phyloP scores from a whole-genome alignment of 2,329 filamentous ascomycete species.

The Exophiala phaeomuriformis region DNA sequence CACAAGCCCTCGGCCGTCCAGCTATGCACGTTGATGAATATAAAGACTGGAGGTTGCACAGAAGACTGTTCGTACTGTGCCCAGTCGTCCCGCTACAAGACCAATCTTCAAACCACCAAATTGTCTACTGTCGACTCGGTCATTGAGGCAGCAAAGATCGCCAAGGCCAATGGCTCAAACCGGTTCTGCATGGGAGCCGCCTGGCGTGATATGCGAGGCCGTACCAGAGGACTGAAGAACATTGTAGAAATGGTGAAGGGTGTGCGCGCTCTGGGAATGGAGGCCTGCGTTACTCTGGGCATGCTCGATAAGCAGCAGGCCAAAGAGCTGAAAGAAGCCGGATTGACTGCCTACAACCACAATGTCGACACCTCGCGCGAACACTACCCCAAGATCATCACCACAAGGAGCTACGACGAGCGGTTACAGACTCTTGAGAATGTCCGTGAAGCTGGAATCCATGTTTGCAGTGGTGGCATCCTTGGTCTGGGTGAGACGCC shows the following conservation, averaged over 20 bases:
- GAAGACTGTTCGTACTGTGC: slow-evolving; percentile 93
- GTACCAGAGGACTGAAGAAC: slow-evolving; percentile 74
- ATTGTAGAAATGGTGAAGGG: slow-evolving; percentile 80
- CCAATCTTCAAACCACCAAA: slow-evolving; percentile 71
- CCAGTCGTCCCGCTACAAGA: slow-evolving; percentile 72
- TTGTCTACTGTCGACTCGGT: slow-evolving; percentile 69
- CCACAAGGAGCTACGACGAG: slow-evolving; percentile 80
- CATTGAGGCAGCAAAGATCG: slow-evolving; percentile 66
- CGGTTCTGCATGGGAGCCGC: slow-evolving; percentile 94
- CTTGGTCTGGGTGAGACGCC: slow-evolving; percentile 70
- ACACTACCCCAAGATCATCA: slow-evolving; percentile 75
- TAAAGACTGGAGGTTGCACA: slow-evolving; percentile 86
- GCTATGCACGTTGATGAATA: slow-evolving; percentile 93
- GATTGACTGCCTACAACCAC: slow-evolving; percentile 88
- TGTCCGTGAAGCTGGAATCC: slow-evolving; percentile 78
- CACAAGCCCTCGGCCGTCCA: slow-evolving; percentile 78
- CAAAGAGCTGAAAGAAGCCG: slow-evolving; percentile 71
- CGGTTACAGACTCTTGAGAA: slow-evolving; percentile 69
- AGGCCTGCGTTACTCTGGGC: slow-evolving; percentile 85
- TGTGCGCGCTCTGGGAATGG: slow-evolving; percentile 75
- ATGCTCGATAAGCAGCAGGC: slow-evolving; percentile 84
- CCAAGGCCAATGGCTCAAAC: slow-evolving; percentile 76
- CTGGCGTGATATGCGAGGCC: slow-evolving; percentile 88
- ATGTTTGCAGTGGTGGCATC: slow-evolving; percentile 85
- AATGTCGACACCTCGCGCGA: slow-evolving; percentile 87